Conservation (phyloP, 2,329 filamentous ascomycete genomes). For the Paramyrothecium roridum region DNA sequence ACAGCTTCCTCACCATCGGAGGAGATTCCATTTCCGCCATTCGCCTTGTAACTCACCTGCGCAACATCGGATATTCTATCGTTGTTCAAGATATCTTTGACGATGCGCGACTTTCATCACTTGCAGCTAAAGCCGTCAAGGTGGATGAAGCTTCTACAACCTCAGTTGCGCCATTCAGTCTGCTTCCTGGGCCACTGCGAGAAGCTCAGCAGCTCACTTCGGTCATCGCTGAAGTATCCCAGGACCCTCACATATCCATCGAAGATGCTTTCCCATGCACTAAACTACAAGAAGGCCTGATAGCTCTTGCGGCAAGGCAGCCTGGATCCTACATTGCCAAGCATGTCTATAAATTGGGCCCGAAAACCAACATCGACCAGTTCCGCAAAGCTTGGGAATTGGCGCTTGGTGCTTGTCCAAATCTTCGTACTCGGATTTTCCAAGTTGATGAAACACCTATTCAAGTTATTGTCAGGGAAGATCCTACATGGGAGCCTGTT, state of each 20-base stretch:
- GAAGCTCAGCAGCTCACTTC: not conserved
- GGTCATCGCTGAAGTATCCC: not conserved
- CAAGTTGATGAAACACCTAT: not conserved
- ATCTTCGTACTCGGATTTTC: slow-evolving; percentile 1
- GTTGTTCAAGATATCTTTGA: slow-evolving; percentile 12
- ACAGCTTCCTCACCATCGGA: slow-evolving; percentile 21
- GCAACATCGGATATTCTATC: slow-evolving; percentile 3
- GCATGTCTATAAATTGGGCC: not conserved
- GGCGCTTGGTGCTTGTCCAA: not conserved
- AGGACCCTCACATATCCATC: not conserved
- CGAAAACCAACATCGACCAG: not conserved
- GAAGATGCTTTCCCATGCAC: slow-evolving; percentile 4
- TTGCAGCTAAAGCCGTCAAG: not conserved
- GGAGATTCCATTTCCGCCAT: slow-evolving; percentile 23
- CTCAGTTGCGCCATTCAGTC: not conserved
- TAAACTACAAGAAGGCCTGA: slow-evolving; percentile 1
- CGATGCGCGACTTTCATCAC: slow-evolving; percentile 8
- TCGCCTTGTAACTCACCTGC: slow-evolving; percentile 5
- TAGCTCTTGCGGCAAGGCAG: slow-evolving; percentile 1
- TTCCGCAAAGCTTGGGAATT: slow-evolving; percentile 1
- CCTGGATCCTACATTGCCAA: slow-evolving; percentile 1
- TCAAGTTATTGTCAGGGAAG: not conserved
- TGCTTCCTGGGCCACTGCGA: not conserved
- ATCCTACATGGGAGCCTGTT: not conserved
- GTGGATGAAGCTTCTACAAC: not conserved